phyloP scores from a whole-genome alignment of 108 stramenopile species.

The Cylindrotheca closterium region DNA sequence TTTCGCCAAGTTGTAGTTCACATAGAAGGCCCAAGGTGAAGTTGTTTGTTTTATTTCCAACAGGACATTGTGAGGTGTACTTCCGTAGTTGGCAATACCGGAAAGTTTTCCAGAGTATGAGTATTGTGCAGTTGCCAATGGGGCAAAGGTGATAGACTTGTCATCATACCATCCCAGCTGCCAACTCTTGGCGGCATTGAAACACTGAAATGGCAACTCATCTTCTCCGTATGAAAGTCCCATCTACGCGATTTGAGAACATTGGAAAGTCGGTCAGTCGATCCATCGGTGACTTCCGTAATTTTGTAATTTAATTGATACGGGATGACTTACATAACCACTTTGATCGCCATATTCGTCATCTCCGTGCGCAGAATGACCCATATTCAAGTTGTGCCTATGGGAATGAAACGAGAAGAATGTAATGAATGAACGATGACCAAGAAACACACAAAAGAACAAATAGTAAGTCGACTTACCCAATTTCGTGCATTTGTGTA shows the following conservation, averaged over 20 bases:
- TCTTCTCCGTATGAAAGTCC: conserved; percentile 41
- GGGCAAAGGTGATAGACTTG: conserved; percentile 7
- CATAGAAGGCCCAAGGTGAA: conserved; percentile 1
- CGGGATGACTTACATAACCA: conserved; percentile 50
- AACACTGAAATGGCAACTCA: conserved; percentile 51
- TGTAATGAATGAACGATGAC: too few relatives aligned
- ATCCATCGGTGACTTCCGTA: not conserved
- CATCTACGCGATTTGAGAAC: conserved; percentile 22
- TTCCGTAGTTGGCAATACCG: not conserved
- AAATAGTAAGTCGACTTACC: conserved; percentile 69
- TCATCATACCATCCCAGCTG: conserved; percentile 52
- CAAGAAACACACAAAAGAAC: too few relatives aligned
- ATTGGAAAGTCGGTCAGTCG: not conserved
- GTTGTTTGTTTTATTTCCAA: not conserved
- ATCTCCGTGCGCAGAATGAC: conserved; percentile 43
- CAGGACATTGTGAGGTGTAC: not conserved
- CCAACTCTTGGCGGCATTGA: conserved; percentile 57
- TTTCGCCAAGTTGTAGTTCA: not conserved
- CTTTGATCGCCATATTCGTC: conserved; percentile 57
- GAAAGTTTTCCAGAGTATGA: not conserved
- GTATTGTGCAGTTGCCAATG: not conserved
- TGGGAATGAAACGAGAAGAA: too few relatives aligned
- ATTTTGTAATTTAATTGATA: not conserved
- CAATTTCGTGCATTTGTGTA: conserved; percentile 57
- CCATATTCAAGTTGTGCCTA: not conserved